Evolutionary conservation across 2,329 filamentous ascomycete species (phyloP).

Genomic region (Rutstroemia sp.): DNA sequence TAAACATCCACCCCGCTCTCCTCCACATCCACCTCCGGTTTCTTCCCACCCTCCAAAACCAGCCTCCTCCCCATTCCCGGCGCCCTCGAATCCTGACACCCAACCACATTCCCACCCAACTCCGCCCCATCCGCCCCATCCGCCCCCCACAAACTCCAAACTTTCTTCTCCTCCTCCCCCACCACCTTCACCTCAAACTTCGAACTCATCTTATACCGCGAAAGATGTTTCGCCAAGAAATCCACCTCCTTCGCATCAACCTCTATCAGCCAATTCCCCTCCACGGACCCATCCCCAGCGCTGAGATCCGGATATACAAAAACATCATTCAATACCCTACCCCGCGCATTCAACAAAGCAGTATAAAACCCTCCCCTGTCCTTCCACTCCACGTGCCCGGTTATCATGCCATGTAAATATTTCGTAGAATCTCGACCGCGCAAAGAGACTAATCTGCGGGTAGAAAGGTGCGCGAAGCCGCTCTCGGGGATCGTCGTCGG

Average conservation of each 20-base stretch:
- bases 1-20: constrained; percentile 19
- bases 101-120: constrained; percentile 13
- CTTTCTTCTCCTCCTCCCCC: constrained; percentile 53
- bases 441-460: constrained; percentile 72
- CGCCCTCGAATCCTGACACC: constrained; percentile 41
- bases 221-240: constrained; percentile 62
- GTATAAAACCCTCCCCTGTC: constrained; percentile 58
- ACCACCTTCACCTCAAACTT: constrained; percentile 66
- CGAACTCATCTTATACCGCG: constrained; percentile 76
- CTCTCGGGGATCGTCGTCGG: constrained; percentile 37
- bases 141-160: constrained; percentile 65
- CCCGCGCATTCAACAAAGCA: constrained; percentile 79
- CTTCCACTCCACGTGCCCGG: constrained; percentile 49
- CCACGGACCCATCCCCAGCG: constrained; percentile 1
- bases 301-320: constrained; percentile 64
- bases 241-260: constrained; percentile 63
- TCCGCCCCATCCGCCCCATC: constrained; percentile 1
- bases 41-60: constrained; percentile 31
- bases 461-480: constrained; percentile 52
- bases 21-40: constrained; percentile 31
- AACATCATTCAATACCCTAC: constrained; percentile 79
- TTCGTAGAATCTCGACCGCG: constrained; percentile 71
- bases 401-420: constrained; percentile 85
- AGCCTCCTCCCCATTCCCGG: constrained; percentile 50
- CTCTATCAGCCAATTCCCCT: constrained; percentile 46